phyloP scores from a whole-genome alignment of 768 basidiomycete species.

The Pulveroboletus sp. region DNA sequence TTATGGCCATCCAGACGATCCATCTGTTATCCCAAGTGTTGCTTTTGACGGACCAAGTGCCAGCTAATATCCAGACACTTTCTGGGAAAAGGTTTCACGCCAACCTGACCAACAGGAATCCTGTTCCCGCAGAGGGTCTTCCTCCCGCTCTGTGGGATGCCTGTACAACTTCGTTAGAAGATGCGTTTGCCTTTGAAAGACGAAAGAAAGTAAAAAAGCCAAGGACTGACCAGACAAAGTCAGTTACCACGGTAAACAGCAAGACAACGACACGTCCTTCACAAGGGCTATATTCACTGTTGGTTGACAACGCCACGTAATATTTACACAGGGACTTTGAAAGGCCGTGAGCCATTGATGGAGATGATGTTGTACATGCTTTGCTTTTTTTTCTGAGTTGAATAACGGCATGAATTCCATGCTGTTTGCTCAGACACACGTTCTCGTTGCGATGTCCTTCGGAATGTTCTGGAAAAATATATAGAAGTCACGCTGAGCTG shows the following conservation, averaged over 20 bases:
- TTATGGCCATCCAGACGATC: slow-evolving; percentile 56
- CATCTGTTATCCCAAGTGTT: slow-evolving; percentile 60
- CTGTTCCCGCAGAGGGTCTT: slow-evolving; percentile 20
- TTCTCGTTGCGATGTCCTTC: too few relatives aligned
- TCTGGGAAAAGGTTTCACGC: slow-evolving; percentile 62
- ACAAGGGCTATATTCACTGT: slow-evolving; percentile 37
- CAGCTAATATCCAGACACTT: slow-evolving; percentile 44
- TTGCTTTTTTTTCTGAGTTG: too few relatives aligned
- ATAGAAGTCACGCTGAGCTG: too few relatives aligned
- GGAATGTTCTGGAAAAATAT: too few relatives aligned
- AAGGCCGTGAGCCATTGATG: too few relatives aligned
- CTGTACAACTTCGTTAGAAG: slow-evolving; percentile 42
- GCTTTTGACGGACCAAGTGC: slow-evolving; percentile 47
- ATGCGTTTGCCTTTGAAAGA: slow-evolving; percentile 46
- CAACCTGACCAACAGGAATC: slow-evolving; percentile 36
- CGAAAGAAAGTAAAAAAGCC: slow-evolving; percentile 43
- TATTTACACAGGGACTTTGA: neutral
- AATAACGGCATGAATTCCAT: too few relatives aligned
- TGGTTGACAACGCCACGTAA: slow-evolving; percentile 39
- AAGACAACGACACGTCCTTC: slow-evolving; percentile 7
- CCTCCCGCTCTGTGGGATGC: slow-evolving; percentile 44
- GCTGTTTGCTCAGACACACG: too few relatives aligned
- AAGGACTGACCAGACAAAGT: slow-evolving; percentile 16
- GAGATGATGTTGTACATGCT: too few relatives aligned
- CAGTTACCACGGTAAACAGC: slow-evolving; percentile 22